A percentile compares a stretch with the other conserved stretches of the same genome.
Conservation (phyloP, 805 yeast species). For the Scheffersomyces stipitis region DNA sequence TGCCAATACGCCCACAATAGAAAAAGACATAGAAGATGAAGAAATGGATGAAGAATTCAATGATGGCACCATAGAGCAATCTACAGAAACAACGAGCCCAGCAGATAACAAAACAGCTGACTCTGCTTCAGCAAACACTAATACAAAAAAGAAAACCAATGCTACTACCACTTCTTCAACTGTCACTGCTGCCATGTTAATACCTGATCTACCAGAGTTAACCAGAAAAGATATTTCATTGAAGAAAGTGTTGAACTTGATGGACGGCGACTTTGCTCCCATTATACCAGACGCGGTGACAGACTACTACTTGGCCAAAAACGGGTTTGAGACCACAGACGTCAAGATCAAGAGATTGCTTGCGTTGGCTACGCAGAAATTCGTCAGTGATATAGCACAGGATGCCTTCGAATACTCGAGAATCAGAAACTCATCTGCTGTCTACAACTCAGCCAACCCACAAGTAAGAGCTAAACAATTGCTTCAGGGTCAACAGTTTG, state of each 20-base stretch:
- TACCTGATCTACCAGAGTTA: constrained; percentile 62
- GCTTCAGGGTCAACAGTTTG: constrained; percentile 61
- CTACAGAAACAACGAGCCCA: not conserved
- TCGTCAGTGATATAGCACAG: constrained; percentile 88
- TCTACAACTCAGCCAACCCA: constrained; percentile 82
- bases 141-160: too few relatives aligned
- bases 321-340: constrained; percentile 83
- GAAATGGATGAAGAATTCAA: constrained; percentile 25
- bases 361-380: constrained; percentile 95
- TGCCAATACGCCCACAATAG: too few relatives aligned
- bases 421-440: constrained; percentile 84
- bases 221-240: constrained; percentile 79
- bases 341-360: constrained; percentile 70
- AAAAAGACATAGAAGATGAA: constrained; percentile 7
- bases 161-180: too few relatives aligned
- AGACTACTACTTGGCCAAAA: constrained; percentile 82
- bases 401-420: constrained; percentile 96
- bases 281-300: constrained; percentile 92
- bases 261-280: constrained; percentile 90
- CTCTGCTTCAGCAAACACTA: constrained; percentile 2
- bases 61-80: constrained; percentile 11
- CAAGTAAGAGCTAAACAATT: constrained; percentile 81
- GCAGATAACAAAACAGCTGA: constrained; percentile 1
- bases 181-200: constrained; percentile 8
- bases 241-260: constrained; percentile 77